These are phyloP conservation scores for Penicillium hesseltinei DNA, from an alignment of 2,329 filamentous ascomycete species.

Conservation along the genomic window DNA sequence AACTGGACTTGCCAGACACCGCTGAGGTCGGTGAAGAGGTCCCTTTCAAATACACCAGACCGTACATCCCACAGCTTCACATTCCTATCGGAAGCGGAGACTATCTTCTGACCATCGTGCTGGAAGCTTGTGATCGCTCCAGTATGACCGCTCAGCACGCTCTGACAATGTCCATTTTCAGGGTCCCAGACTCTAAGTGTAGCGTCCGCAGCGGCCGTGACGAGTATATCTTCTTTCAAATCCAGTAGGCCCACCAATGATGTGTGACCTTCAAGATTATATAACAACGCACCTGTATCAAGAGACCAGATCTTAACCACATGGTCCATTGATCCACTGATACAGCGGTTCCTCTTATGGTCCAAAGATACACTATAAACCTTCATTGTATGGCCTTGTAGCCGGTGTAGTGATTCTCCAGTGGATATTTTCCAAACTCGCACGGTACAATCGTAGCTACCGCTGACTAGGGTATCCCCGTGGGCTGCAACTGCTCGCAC, in stretches of 20 bases:
- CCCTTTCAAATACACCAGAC: conserved; percentile 86
- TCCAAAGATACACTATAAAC: conserved; percentile 97
- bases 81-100: conserved; percentile 90
- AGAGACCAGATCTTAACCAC: conserved; percentile 97
- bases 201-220: conserved; percentile 92
- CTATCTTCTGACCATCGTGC: conserved; percentile 93
- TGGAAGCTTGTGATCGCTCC: conserved; percentile 98
- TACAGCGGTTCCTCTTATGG: conserved; percentile 85
- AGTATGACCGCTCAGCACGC: conserved; percentile 85
- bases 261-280: conserved; percentile 91
- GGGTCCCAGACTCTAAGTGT: conserved; percentile 97
- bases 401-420: conserved; percentile 77
- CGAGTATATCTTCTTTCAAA: conserved; percentile 81
- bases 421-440: conserved; percentile 97
- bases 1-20: conserved; percentile 99
- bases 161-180: conserved; percentile 84
- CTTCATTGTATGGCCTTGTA: conserved; percentile 85
- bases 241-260: conserved; percentile 90
- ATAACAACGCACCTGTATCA: conserved; percentile 76
- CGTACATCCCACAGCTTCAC: conserved; percentile 98
- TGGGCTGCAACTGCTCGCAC: conserved; percentile 94
- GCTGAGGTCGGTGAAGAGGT: conserved; percentile 85
- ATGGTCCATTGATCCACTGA: conserved; percentile 97
- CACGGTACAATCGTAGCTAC: conserved; percentile 93
- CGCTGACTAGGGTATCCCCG: conserved; percentile 89